Conservation (phyloP, 2,329 filamentous ascomycete genomes). For the Periconia digitata region DNA sequence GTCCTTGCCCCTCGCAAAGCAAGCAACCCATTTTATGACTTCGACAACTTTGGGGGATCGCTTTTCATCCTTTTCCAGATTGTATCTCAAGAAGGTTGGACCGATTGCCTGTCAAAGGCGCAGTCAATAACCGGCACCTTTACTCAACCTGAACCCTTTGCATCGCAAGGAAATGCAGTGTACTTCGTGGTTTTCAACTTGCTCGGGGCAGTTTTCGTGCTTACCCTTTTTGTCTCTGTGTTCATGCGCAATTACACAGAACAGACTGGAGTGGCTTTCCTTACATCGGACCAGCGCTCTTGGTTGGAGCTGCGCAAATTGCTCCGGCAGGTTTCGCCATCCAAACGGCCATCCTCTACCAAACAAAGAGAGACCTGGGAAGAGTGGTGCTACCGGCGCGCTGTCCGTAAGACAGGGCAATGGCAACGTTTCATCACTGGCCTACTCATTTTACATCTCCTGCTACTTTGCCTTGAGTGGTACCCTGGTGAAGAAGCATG, state of each 20-base stretch:
- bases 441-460: slow-evolving; percentile 77
- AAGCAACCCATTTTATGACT: slow-evolving; percentile 81
- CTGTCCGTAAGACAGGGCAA: slow-evolving; percentile 87
- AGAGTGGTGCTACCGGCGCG: slow-evolving; percentile 91
- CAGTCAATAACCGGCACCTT: slow-evolving; percentile 79
- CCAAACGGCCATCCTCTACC: slow-evolving; percentile 83
- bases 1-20: slow-evolving; percentile 81
- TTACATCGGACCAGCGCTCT: slow-evolving; percentile 93
- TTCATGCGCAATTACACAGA: slow-evolving; percentile 99
- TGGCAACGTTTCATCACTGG: slow-evolving; percentile 86
- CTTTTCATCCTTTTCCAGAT: slow-evolving; percentile 98
- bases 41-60: slow-evolving; percentile 91
- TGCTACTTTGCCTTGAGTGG: slow-evolving; percentile 83
- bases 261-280: slow-evolving; percentile 92
- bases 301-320: slow-evolving; percentile 96
- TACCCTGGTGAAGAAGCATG: slow-evolving; percentile 73
- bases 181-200: slow-evolving; percentile 98
- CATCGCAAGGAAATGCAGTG: slow-evolving; percentile 79
- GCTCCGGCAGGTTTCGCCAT: slow-evolving; percentile 88
- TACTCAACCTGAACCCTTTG: slow-evolving; percentile 69
- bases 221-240: slow-evolving; percentile 96
- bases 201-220: slow-evolving; percentile 90
- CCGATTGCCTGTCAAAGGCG: slow-evolving; percentile 82
- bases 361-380: slow-evolving; percentile 74
- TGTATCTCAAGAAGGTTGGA: slow-evolving; percentile 98